Evolutionary conservation across 192 early-diverging fungal genomes (phyloP).

Genomic region (Funneliformis geosporum): DNA sequence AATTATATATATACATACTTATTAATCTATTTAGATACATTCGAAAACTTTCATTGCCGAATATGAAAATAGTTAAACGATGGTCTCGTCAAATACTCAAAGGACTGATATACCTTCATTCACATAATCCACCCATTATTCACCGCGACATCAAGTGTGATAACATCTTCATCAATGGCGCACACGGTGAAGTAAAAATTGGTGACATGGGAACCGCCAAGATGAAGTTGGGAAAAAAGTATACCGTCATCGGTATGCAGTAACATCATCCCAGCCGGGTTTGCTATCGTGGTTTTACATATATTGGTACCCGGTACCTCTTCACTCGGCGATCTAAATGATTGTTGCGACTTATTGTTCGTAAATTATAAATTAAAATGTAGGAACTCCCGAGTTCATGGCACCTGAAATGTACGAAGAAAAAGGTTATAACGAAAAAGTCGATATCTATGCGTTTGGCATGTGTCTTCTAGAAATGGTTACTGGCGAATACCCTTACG

Average conservation of each 20-base stretch:
- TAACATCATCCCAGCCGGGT: constrained; percentile 59
- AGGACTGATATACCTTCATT: constrained; percentile 75
- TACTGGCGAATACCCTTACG: constrained; percentile 81
- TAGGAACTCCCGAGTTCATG: constrained; percentile 80
- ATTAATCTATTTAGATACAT: constrained; percentile 56
- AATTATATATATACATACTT: neutral
- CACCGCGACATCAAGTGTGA: constrained; percentile 85
- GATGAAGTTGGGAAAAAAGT: constrained; percentile 85
- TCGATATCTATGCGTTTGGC: constrained; percentile 85
- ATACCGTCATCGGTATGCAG: constrained; percentile 72
- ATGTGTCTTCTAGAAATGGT: constrained; percentile 85
- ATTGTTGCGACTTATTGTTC: constrained; percentile 21
- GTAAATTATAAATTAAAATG: constrained; percentile 12
- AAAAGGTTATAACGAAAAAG: constrained; percentile 79
- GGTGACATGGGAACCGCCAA: constrained; percentile 85
- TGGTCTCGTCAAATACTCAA: constrained; percentile 81
- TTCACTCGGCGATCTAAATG: neutral
- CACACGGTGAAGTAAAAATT: constrained; percentile 82
- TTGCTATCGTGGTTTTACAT: constrained; percentile 26
- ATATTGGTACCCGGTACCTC: constrained; percentile 9
- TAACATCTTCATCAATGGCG: constrained; percentile 86
- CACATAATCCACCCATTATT: constrained; percentile 76
- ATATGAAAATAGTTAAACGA: constrained; percentile 76
- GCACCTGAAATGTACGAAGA: constrained; percentile 88
- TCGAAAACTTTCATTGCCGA: constrained; percentile 68